Base-by-base conservation (phyloP, 163 green algal genomes). In the Volvox carteri region DNA sequence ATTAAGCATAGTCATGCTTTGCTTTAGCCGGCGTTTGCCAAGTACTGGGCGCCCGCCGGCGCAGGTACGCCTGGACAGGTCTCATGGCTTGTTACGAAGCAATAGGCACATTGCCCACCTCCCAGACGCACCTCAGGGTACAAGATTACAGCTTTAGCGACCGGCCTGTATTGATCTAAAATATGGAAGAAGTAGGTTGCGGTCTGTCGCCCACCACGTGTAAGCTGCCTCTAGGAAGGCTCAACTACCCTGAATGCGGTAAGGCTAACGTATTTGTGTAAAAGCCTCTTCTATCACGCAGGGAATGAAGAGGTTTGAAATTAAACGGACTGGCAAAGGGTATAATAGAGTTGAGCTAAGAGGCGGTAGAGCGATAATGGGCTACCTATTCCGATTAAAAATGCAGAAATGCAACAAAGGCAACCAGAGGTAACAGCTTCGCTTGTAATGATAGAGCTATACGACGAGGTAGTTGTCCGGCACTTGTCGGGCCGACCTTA, bases 121-220 rank as follows among this genome's bases (percentile, higher is more conserved):
- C 33, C 7, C 4, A 77, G 3, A 48, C 33, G 33, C 35, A 77
- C 33, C 67, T 77, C 16, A 52, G 8, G 9, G 16, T 18, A 52
- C 67, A 33, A 4, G 16, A 30, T 48, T 23, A 52, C 8, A 28
- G 14, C 33, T 48, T 48, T 8, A 25, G 33, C 30, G 21, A 2
- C 9, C 14, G 2, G 33, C 33, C 12, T 3, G 35, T 7, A n/a
- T 28, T 4, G 30, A 48, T 48, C 14, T 23, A 48, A 12, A 44
- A 75, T 16, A 77, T 21, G 67, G 21, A 41, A 8, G 18, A 74
- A 72, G 60, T n/a, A n/a, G 8, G n/a, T 44, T 77, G 67, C 5
- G 35, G 33, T 50, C 67, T 12, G 67, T 77, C 67, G 67, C 67
- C 67, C 67, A 77, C 67, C 67, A 77, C 67, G 67, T n/a, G 33